Evolutionary conservation across 768 basidiomycete species (phyloP).

Genomic region (Suillus weaverae): DNA sequence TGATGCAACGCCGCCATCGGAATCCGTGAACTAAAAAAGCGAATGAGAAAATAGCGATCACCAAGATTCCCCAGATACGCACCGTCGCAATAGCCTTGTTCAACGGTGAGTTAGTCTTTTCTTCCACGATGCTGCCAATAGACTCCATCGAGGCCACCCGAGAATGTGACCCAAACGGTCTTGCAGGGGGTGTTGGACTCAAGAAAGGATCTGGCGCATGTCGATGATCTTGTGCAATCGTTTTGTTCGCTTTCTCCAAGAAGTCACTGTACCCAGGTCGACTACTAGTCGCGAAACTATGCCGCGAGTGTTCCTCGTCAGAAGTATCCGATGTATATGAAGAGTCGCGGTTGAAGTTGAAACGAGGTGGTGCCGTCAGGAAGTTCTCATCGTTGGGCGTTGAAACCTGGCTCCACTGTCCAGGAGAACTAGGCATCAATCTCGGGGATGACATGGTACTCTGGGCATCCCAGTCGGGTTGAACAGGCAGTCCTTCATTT

Average conservation of each 20-base stretch:
- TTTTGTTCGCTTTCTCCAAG: conserved; percentile 80
- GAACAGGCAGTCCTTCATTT: conserved; percentile 58
- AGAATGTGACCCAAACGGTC: conserved; percentile 81
- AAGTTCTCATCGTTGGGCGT: conserved; percentile 45
- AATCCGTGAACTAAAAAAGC: conserved; percentile 76
- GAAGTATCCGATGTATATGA: conserved; percentile 51
- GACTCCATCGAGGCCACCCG: conserved; percentile 86
- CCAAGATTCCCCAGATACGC: conserved; percentile 22
- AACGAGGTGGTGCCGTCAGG: conserved; percentile 36
- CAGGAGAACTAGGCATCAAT: conserved; percentile 54
- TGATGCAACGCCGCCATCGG: conserved; percentile 88
- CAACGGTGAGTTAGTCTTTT: conserved; percentile 85
- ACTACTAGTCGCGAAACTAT: conserved; percentile 27
- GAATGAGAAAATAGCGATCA: conserved; percentile 2
- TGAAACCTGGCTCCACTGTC: conserved; percentile 63
- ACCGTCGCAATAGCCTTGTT: conserved; percentile 93
- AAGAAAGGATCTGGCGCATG: conserved; percentile 87
- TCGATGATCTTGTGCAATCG: conserved; percentile 78
- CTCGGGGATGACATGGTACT: conserved; percentile 47
- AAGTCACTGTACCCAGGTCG: conserved; percentile 69
- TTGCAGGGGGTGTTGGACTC: conserved; percentile 57
- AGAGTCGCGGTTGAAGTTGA: conserved; percentile 30
- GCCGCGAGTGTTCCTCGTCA: conserved; percentile 55
- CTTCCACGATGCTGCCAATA: conserved; percentile 87
- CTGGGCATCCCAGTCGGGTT: conserved; percentile 76